Conservation (phyloP, 805 yeast species). For the Lachancea mirantina region DNA sequence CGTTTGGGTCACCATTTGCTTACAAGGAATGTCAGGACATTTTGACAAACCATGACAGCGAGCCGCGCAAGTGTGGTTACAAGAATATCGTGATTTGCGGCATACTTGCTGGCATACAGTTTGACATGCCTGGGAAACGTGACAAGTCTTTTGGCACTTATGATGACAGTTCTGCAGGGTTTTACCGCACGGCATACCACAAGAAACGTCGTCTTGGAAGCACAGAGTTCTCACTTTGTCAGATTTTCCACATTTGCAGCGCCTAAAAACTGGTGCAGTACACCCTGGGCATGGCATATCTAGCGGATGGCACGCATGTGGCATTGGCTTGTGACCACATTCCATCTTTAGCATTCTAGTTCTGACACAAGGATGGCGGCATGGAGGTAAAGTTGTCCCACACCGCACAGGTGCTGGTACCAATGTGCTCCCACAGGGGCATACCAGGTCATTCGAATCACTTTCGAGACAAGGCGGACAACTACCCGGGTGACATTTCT, state of each 20-base stretch:
- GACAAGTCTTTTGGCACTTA: slow-evolving; percentile 49
- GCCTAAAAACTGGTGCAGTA: slow-evolving; percentile 49
- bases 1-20: slow-evolving; percentile 39
- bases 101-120: slow-evolving; percentile 55
- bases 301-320: slow-evolving; percentile 72
- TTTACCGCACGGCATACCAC: slow-evolving; percentile 58
- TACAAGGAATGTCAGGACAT: slow-evolving; percentile 53
- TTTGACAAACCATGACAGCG: slow-evolving; percentile 56
- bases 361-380: slow-evolving; percentile 59
- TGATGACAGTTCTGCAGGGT: slow-evolving; percentile 43
- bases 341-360: slow-evolving; percentile 29
- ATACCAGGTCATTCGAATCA: slow-evolving; percentile 67
- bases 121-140: slow-evolving; percentile 51
- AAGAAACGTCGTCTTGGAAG: slow-evolving; percentile 59
- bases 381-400: slow-evolving; percentile 60
- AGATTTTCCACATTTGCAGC: slow-evolving; percentile 56
- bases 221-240: slow-evolving; percentile 54
- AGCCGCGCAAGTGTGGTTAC: slow-evolving; percentile 62
- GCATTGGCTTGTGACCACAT: slow-evolving; percentile 69
- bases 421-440: slow-evolving; percentile 75
- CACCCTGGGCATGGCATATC: slow-evolving; percentile 67
- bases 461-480: slow-evolving; percentile 79
- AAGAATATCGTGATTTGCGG: slow-evolving; percentile 41
- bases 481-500: slow-evolving; percentile 71
- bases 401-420: slow-evolving; percentile 80